Percentiles rank a stretch among this genome's conserved stretches.
Conservation (phyloP, 2,329 filamentous ascomycete species). For the Sordariomycetes sp. region DNA sequence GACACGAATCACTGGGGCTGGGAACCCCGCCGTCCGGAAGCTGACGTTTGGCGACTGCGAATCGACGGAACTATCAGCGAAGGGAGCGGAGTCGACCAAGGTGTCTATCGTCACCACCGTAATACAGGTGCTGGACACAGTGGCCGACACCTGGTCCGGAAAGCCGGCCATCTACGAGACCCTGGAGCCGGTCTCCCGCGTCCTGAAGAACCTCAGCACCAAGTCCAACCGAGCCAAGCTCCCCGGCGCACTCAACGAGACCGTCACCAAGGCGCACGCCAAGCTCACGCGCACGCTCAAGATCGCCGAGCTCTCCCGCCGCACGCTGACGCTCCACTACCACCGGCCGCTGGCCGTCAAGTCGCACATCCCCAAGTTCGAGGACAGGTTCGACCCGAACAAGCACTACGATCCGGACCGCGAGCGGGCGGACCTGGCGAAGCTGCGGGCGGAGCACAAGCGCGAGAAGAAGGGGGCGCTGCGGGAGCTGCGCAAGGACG, state of each 20-base stretch:
- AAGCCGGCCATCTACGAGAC: conserved; percentile 71
- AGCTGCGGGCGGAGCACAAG: conserved; percentile 85
- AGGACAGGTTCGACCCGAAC: conserved; percentile 86
- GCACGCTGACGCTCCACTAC: conserved; percentile 78
- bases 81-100: conserved; percentile 29
- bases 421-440: conserved; percentile 75
- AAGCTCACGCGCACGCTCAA: conserved; percentile 45
- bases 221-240: conserved; percentile 40
- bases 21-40: conserved; percentile 32
- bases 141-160: conserved; percentile 62
- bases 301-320: conserved; percentile 54
- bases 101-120: conserved; percentile 52
- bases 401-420: conserved; percentile 96
- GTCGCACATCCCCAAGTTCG: conserved; percentile 83
- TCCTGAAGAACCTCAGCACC: conserved; percentile 51
- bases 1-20: conserved; percentile 36
- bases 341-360: conserved; percentile 85
- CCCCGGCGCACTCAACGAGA: conserved; percentile 28
- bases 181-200: conserved; percentile 52
- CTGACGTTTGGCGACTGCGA: conserved; percentile 51
- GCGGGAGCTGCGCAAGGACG: conserved; percentile 89
- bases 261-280: conserved; percentile 27
- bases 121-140: conserved; percentile 52
- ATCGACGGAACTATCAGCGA: conserved; percentile 17
- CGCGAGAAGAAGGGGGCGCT: conserved; percentile 90